Base-by-base conservation (phyloP, 2,329 filamentous ascomycete species). In the Sporothrix brasiliensis region DNA sequence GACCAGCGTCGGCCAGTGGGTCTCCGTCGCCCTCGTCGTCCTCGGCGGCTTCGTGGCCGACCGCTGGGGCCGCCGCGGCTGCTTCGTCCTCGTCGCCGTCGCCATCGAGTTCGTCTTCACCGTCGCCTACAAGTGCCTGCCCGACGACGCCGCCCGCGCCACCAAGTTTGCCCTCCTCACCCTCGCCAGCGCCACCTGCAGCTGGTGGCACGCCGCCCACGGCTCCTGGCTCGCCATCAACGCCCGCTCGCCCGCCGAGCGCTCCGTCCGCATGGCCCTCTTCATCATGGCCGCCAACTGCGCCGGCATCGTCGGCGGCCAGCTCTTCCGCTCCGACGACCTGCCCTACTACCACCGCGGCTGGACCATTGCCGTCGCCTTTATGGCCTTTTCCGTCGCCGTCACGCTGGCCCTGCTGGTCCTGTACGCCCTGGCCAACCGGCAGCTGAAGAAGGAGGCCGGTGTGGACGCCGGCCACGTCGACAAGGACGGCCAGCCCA, bases 261-360 rank as follows among this genome's bases (percentile, higher is more conserved):
- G 54, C 16, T 72, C 72, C 0, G 54, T 66, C 13, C 44, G 61
- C 67, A 65, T 70, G 56, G 53, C 24, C 30, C 83, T 82, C 78
- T 81, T 88, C 67, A 87, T 89, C 71, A 88, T 88, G 86, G 84
- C 84, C 24, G 87, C 86, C 63, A 89, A 89, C 73, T 85, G 85
- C 34, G 86, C 86, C 0, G 86, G 86, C 27, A 88, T 89, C 67
- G 86, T 87, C 69, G 87, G 87, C 3, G 85, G 85, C 0, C 86
- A 89, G 75, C 84, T 89, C 72, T 89, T 88, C 81, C 83, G 83
- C 27, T 73, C 77, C 0, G 84, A 87, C 68, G 85, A 87, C 73
- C 77, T 76, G 58, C 85, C 85, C 0, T 78, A 80, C 1, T 87
- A 87, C 75, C 81, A 82, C 3, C 81, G 83, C 19, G 85, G 81